phyloP scores from a whole-genome alignment of 441 rosid genomes.

The Croton laevigatus region DNA sequence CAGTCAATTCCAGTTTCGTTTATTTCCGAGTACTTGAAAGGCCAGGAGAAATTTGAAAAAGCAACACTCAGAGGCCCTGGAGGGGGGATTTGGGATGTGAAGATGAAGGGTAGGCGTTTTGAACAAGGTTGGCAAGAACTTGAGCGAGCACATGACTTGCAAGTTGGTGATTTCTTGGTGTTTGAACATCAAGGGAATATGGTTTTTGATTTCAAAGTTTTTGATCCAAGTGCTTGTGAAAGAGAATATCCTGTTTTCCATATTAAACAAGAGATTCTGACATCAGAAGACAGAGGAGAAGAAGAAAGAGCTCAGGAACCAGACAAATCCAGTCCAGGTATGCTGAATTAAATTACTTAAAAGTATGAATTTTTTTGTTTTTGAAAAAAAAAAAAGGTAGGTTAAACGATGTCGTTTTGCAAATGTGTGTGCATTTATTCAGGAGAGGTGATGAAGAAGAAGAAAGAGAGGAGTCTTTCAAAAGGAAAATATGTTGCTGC shows the following conservation, averaged over 20 bases:
- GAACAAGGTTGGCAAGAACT: conserved; percentile 24
- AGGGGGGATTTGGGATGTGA: conserved; percentile 20
- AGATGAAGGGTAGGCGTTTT: conserved; percentile 11
- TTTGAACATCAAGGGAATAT: conserved; percentile 21
- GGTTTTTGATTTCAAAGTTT: conserved; percentile 19
- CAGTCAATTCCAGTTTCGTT: conserved; percentile 24
- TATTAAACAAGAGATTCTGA: neutral
- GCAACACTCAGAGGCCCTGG: conserved; percentile 7
- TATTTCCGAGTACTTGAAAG: conserved; percentile 17
- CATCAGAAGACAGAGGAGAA: neutral
- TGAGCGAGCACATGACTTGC: conserved; percentile 18
- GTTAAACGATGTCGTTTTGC: too few relatives aligned
- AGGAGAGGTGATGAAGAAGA: too few relatives aligned
- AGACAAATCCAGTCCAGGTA: neutral
- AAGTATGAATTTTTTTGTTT: too few relatives aligned
- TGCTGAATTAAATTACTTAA: too few relatives aligned
- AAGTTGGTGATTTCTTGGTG: conserved; percentile 27
- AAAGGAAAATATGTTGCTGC: too few relatives aligned
- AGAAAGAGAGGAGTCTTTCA: too few relatives aligned
- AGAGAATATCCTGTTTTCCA: conserved; percentile 11
- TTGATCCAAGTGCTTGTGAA: conserved; percentile 20
- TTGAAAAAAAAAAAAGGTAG: too few relatives aligned
- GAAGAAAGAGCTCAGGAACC: neutral
- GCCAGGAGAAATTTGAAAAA: neutral
- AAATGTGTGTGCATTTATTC: too few relatives aligned